Evolutionary conservation across 1,284 basidiomycete species (phyloP), one percentile per base, ranked within the genome.

Genomic region (Mixia osmundae): DNA sequence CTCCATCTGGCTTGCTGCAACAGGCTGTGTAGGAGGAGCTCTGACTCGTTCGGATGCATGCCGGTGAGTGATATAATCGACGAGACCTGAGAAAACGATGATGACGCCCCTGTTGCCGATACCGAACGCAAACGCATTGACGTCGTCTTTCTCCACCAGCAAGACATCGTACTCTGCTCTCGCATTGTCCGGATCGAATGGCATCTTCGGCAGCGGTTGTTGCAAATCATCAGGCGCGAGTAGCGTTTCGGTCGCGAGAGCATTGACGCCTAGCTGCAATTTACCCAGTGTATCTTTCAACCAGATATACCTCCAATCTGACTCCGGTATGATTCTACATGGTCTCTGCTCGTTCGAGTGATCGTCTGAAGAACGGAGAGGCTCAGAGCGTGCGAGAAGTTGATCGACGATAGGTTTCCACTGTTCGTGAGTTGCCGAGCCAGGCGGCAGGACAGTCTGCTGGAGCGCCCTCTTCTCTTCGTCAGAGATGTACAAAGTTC

Each of bases 111-210:
- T 31, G 31, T 1, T 23, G 3, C 5, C 35, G 26, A 50, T 50
- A 0, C 50, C 50, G 28, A 51, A 51, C 11, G 40, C 39, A 37
- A 51, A 51, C 2, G 50, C 49, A 23, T 51, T 51, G 4, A 37
- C 33, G 27, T 50, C 49, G 8, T 40, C 35, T 16, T 44, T 33
- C 12, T 51, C 50, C 19, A 51, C 38, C 9, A 51, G 47, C 20
- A 51, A 38, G 11, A 51, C 39, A 15, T 47, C 43, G 30, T 51
- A 36, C n/a, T 39, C 35, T 6, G n/a, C 19, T 39, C 38, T 42
- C 1, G 32, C 28, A 8, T 35, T 2, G 3, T 27, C 24, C 5
- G 25, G 18, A n/a, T 14, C 34, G 8, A 33, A 6, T 14, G 25
- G 23, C 10, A 28, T 16, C 21, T 29, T 25, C 14, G 30, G 11